Evolutionary conservation across 495 filamentous ascomycete genomes (phyloP).

Genomic region (Podospora australis): DNA sequence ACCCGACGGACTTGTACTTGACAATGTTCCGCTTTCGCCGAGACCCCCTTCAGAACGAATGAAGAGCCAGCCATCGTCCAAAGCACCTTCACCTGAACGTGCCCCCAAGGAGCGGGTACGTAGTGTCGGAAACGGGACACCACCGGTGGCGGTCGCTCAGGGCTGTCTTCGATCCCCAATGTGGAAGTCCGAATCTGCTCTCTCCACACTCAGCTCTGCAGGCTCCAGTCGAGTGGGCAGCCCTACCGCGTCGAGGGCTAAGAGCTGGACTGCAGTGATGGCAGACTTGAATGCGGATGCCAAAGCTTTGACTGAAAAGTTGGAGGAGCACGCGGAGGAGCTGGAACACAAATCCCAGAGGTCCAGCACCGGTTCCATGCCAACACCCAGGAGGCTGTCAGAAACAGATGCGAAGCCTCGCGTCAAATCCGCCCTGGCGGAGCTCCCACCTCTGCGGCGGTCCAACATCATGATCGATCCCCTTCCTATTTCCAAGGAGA

Average conservation of each 20-base stretch:
- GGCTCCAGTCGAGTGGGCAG: slow-evolving; percentile 20
- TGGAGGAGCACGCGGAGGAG: slow-evolving; percentile 77
- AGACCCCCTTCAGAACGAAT: slow-evolving; percentile 62
- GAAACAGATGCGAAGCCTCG: slow-evolving; percentile 51
- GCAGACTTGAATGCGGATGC: slow-evolving; percentile 80
- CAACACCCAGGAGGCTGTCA: slow-evolving; percentile 29
- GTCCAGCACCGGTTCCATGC: slow-evolving; percentile 28
- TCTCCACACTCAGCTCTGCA: slow-evolving; percentile 19
- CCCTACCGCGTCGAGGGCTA: slow-evolving; percentile 52
- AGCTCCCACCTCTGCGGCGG: slow-evolving; percentile 76
- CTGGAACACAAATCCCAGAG: slow-evolving; percentile 39
- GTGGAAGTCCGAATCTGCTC: slow-evolving; percentile 35
- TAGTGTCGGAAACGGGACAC: slow-evolving; percentile 50
- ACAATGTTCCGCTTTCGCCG: slow-evolving; percentile 94
- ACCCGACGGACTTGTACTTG: slow-evolving; percentile 82
- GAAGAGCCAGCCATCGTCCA: slow-evolving; percentile 43
- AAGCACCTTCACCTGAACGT: slow-evolving; percentile 53
- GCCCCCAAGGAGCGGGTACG: slow-evolving; percentile 41
- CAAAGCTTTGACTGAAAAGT: slow-evolving; percentile 76
- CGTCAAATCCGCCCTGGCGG: slow-evolving; percentile 48
- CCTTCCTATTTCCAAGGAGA: slow-evolving; percentile 91
- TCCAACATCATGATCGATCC: slow-evolving; percentile 96
- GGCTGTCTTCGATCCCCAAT: slow-evolving; percentile 44
- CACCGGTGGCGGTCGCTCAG: slow-evolving; percentile 40
- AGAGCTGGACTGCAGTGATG: slow-evolving; percentile 80